A percentile compares a stretch with the other conserved stretches of the same genome.
Evolutionary conservation across 192 early-diverging fungal genomes (phyloP).

Genomic region (Entomortierella chlamydospora): DNA sequence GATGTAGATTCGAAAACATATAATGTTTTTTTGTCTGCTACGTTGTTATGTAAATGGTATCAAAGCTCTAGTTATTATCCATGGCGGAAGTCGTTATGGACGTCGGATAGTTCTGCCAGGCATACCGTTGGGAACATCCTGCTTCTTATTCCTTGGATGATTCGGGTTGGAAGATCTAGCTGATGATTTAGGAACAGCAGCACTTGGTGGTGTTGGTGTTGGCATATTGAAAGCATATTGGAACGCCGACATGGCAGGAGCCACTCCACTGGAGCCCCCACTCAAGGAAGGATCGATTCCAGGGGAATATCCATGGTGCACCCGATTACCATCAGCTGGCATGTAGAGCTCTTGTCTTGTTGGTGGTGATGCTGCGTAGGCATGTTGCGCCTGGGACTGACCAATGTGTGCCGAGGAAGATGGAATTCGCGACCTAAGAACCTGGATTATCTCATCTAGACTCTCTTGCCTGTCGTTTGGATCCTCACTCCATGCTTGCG

Average conservation of each 20-base stretch:
- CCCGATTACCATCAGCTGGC: too few species aligned
- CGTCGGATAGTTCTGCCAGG: background rate
- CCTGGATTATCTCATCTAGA: constrained; percentile 36
- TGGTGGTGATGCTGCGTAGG: too few species aligned
- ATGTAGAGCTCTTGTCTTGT: too few species aligned
- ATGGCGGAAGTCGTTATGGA: background rate
- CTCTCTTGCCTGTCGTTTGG: constrained; percentile 25
- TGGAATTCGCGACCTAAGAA: constrained; percentile 16
- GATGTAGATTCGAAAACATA: too few species aligned
- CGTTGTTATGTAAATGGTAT: too few species aligned
- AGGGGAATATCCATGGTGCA: too few species aligned
- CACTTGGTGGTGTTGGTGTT: too few species aligned
- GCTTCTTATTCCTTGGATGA: constrained; percentile 2
- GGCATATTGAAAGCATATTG: background rate
- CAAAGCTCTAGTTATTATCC: too few species aligned
- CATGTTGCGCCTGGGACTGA: too few species aligned
- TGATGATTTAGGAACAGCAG: background rate
- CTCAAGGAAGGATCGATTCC: too few species aligned
- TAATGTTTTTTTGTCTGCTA: too few species aligned
- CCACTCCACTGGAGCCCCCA: too few species aligned
- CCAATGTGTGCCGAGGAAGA: background rate
- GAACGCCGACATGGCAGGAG: background rate
- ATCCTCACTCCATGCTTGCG: constrained; percentile 35
- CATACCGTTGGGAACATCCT: background rate
- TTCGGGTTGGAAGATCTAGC: background rate